Conservation (phyloP, 768 basidiomycete species). For the Mycena albidolilacea region DNA sequence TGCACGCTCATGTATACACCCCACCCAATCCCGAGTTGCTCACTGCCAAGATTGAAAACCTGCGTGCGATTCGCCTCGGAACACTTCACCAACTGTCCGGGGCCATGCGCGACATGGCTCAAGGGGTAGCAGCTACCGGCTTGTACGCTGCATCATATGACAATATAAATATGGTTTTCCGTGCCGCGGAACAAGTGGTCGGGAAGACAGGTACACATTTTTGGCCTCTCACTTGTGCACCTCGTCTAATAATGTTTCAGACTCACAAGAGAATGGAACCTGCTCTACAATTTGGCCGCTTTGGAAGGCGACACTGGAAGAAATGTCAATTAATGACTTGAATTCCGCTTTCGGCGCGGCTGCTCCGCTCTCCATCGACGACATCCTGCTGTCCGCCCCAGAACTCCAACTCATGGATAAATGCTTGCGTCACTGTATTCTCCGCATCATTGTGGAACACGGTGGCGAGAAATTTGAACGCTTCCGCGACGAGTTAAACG, state of each 20-base stretch:
- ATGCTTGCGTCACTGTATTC: constrained; percentile 44
- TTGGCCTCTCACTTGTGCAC: background rate
- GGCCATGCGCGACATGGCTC: background rate
- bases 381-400: constrained; percentile 44
- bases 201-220: background rate
- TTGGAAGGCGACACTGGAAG: constrained; percentile 41
- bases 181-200: background rate
- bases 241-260: background rate
- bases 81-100: background rate
- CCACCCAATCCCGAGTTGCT: background rate
- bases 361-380: constrained; percentile 41
- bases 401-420: constrained; percentile 40
- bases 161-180: constrained; percentile 4
- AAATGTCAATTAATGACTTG: constrained; percentile 45
- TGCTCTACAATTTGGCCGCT: constrained; percentile 41
- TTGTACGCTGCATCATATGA: background rate
- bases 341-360: constrained; percentile 42
- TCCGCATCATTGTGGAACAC: constrained; percentile 40
- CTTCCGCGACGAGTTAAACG: constrained; percentile 41
- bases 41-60: background rate
- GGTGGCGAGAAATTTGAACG: constrained; percentile 42
- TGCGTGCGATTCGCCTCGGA: background rate
- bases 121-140: background rate
- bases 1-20: too few relatives aligned
- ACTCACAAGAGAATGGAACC: constrained; percentile 36